phyloP scores from a whole-genome alignment of 2,329 filamentous ascomycete species.

The Claviceps sorghi region DNA sequence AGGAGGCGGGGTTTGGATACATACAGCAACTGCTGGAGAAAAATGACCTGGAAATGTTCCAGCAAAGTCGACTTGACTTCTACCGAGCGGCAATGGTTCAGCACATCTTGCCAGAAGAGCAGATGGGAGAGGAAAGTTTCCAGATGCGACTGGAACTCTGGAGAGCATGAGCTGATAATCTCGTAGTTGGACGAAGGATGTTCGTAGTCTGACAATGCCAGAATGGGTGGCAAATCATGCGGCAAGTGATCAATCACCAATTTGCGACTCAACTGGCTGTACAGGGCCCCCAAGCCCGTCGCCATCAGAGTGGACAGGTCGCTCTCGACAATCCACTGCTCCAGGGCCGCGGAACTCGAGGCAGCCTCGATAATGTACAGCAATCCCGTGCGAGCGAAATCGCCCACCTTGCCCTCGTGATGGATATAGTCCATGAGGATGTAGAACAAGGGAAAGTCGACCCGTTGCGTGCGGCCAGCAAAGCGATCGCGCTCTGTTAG shows the following conservation, averaged over 20 bases:
- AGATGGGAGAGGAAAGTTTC: slow-evolving; percentile 90
- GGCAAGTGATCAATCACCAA: slow-evolving; percentile 65
- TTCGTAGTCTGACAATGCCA: slow-evolving; percentile 79
- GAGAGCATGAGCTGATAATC: slow-evolving; percentile 58
- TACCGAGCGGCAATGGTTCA: slow-evolving; percentile 84
- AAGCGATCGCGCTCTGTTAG: slow-evolving; percentile 60
- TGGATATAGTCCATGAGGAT: slow-evolving; percentile 94
- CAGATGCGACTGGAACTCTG: slow-evolving; percentile 70
- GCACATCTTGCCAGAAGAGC: slow-evolving; percentile 93
- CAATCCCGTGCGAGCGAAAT: slow-evolving; percentile 87
- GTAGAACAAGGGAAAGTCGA: slow-evolving; percentile 93
- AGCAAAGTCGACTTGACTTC: slow-evolving; percentile 88
- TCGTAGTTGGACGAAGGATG: slow-evolving; percentile 56
- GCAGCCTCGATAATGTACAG: slow-evolving; percentile 93
- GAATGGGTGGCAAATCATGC: slow-evolving; percentile 63
- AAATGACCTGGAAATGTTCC: slow-evolving; percentile 94
- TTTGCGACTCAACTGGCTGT: slow-evolving; percentile 57
- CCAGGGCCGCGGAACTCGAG: slow-evolving; percentile 64
- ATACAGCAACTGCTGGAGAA: slow-evolving; percentile 83
- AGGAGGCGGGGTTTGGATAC: too few species aligned
- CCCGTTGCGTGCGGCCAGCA: slow-evolving; percentile 70
- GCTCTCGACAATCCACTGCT: slow-evolving; percentile 95
- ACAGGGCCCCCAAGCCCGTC: slow-evolving; percentile 70
- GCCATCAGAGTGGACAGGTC: slow-evolving; percentile 96
- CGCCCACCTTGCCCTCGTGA: slow-evolving; percentile 82